These are phyloP conservation scores for Tricholoma furcatifolium DNA, from an alignment of 768 basidiomycete species.

Conservation along the genomic window DNA sequence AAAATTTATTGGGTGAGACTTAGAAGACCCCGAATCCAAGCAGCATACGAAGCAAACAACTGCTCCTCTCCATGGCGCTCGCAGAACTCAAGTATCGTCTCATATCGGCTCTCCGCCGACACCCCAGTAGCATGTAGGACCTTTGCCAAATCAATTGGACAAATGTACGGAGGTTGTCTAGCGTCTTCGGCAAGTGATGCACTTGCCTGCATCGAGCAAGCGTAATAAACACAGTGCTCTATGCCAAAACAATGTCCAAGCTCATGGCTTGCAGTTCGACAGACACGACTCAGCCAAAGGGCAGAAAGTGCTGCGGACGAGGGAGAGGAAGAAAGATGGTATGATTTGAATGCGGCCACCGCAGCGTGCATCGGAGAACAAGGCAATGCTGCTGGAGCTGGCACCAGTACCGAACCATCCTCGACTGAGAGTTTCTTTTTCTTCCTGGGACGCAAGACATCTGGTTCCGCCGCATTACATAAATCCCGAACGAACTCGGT, in stretches of 20 bases:
- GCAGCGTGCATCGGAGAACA: constrained; percentile 4
- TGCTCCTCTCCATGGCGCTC: constrained; percentile 21
- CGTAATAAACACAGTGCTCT: constrained; percentile 37
- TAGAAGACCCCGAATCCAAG: constrained; percentile 6
- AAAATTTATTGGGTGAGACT: too few species aligned
- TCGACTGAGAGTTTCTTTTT: constrained; percentile 8
- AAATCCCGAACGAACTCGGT: constrained; percentile 22
- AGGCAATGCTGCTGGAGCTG: not conserved
- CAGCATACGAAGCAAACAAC: constrained; percentile 28
- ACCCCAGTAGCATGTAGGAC: constrained; percentile 24
- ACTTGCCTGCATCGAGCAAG: constrained; percentile 37
- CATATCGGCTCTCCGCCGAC: constrained; percentile 19
- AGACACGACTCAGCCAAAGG: constrained; percentile 34
- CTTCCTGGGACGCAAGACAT: constrained; percentile 11
- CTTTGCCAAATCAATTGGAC: constrained; percentile 32
- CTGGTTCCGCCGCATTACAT: constrained; percentile 1
- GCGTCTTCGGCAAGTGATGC: constrained; percentile 30
- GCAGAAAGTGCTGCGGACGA: constrained; percentile 18
- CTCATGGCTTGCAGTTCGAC: constrained; percentile 37
- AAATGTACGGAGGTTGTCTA: constrained; percentile 34
- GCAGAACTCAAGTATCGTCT: constrained; percentile 27
- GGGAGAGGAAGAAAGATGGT: constrained; percentile 10
- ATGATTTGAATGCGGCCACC: not conserved
- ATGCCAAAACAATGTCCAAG: constrained; percentile 40
- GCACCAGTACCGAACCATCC: not conserved